Evolutionary conservation across 345 rosid species (phyloP).

Genomic region (Arabis alpina): DNA sequence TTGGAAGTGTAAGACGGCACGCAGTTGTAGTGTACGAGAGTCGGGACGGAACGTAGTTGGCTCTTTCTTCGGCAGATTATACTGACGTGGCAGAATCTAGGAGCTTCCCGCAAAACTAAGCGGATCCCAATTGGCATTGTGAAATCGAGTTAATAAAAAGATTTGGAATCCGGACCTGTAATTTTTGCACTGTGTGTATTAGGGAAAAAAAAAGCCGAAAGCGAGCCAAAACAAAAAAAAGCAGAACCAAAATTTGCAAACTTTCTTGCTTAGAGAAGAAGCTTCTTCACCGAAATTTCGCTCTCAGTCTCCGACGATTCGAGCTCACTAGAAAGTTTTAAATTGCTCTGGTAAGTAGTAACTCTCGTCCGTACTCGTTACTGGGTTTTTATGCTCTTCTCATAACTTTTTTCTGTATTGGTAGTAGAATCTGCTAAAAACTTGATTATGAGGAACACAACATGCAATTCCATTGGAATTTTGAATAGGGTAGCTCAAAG

Average conservation of each 20-base stretch:
- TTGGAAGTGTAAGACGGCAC: conserved; percentile 27
- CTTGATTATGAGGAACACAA: not conserved
- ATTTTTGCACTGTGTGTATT: conserved; percentile 12
- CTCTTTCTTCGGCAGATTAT: conserved; percentile 29
- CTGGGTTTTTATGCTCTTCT: conserved; percentile 5
- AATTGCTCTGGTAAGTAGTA: not conserved
- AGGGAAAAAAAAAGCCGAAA: conserved; percentile 27
- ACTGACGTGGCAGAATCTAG: conserved; percentile 37
- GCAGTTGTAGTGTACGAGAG: conserved; percentile 22
- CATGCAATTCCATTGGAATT: conserved; percentile 30
- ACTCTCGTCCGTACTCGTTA: conserved; percentile 17
- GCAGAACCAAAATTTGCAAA: conserved; percentile 30
- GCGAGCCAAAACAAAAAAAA: conserved; percentile 41
- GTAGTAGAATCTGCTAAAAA: not conserved
- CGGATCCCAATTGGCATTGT: conserved; percentile 36
- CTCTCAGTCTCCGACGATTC: conserved; percentile 17
- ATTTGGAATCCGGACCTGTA: conserved; percentile 41
- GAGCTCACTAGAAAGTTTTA: conserved; percentile 15
- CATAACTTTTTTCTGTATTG: conserved; percentile 15
- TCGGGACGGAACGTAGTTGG: conserved; percentile 34
- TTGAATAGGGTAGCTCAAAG: conserved; percentile 17
- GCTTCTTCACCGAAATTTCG: conserved; percentile 13
- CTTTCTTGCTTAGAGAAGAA: conserved; percentile 35
- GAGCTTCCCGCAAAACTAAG: conserved; percentile 45
- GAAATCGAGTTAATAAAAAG: conserved; percentile 12